These are phyloP conservation scores for Pugionium dolabratum DNA, from an alignment of 345 rosid genomes.

Conservation along the genomic window DNA sequence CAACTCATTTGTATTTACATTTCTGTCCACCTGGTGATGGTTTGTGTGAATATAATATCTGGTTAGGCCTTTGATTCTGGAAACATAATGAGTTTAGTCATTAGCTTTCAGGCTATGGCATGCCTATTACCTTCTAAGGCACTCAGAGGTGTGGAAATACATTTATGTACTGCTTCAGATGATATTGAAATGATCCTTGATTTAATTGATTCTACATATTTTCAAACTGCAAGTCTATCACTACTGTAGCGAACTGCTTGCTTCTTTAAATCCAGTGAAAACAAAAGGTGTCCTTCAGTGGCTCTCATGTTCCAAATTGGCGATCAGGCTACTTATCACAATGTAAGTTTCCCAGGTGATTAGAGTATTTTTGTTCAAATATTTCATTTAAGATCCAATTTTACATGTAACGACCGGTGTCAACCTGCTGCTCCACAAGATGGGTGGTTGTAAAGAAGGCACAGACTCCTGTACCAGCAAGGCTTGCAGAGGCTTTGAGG, in stretches of 20 bases:
- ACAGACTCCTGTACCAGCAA: slow-evolving; percentile 69
- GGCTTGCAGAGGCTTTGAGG: slow-evolving; percentile 93
- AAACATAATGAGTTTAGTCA: slow-evolving; percentile 8
- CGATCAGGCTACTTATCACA: slow-evolving; percentile 77
- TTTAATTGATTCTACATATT: slow-evolving; percentile 8
- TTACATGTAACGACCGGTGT: slow-evolving; percentile 16
- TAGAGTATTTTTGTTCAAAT: not conserved
- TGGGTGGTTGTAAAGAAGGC: slow-evolving; percentile 92
- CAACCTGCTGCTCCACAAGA: slow-evolving; percentile 47
- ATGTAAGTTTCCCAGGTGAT: slow-evolving; percentile 48
- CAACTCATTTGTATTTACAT: not conserved
- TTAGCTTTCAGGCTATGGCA: slow-evolving; percentile 15
- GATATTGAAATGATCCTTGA: slow-evolving; percentile 5
- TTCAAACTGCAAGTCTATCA: slow-evolving; percentile 29
- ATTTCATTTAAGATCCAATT: not conserved
- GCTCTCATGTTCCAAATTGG: slow-evolving; percentile 96
- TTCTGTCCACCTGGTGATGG: not conserved
- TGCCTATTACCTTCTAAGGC: slow-evolving; percentile 16
- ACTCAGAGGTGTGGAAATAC: not conserved
- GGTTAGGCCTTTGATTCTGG: not conserved
- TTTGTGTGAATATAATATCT: not conserved
- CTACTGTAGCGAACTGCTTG: slow-evolving; percentile 25
- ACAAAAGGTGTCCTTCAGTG: slow-evolving; percentile 76
- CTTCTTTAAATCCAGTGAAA: slow-evolving; percentile 57
- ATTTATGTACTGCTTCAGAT: slow-evolving; percentile 22